Conservation (phyloP, 2,329 filamentous ascomycete species). For the Hymenoscyphus albidus region DNA sequence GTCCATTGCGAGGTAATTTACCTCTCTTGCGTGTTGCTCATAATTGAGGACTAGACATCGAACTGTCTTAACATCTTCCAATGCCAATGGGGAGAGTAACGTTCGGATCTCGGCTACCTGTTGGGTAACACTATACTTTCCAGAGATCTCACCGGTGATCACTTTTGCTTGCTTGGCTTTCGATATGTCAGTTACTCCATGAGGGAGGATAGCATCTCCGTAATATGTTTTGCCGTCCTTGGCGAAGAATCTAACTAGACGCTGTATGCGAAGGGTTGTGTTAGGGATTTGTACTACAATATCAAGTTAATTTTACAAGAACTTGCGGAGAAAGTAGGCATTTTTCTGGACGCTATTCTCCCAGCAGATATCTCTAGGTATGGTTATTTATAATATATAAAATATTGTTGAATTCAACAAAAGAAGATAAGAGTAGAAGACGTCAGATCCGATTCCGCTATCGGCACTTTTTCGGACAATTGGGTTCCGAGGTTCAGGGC, state of each 20-base stretch:
- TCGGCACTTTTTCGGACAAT: not conserved
- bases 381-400: not conserved
- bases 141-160: conserved; percentile 64
- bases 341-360: conserved; percentile 22
- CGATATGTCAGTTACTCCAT: conserved; percentile 56
- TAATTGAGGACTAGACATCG: conserved; percentile 71
- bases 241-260: conserved; percentile 70
- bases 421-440: not conserved
- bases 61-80: conserved; percentile 61
- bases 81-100: conserved; percentile 61
- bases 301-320: not conserved
- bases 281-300: not conserved
- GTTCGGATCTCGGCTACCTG: conserved; percentile 51
- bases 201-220: conserved; percentile 67
- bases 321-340: conserved; percentile 47
- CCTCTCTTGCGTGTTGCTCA: conserved; percentile 65
- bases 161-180: conserved; percentile 58
- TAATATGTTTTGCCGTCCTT: conserved; percentile 68
- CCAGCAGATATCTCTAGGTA: not conserved
- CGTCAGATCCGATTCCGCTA: not conserved
- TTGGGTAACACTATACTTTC: conserved; percentile 59
- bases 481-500: not conserved
- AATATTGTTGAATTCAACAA: not conserved
- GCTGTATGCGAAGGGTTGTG: conserved; percentile 40
- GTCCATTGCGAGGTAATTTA: conserved; percentile 25